phyloP scores from a whole-genome alignment of 768 basidiomycete genomes.

The Inosperma sp. region DNA sequence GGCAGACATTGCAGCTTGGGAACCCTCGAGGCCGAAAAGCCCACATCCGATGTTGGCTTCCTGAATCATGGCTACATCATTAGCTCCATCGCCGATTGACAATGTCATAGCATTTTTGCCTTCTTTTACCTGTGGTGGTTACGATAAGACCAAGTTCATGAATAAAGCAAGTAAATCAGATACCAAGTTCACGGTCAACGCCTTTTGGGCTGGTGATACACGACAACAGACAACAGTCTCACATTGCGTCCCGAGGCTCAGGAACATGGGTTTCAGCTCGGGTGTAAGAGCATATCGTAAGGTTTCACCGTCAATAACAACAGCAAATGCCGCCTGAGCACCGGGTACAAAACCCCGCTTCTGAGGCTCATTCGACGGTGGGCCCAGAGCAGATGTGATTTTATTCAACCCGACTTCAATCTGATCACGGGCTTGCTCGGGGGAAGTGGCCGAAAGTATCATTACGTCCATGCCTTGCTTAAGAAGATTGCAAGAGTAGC shows the following conservation, averaged over 20 bases:
- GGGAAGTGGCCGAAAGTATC: slow-evolving; percentile 85
- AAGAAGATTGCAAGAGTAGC: slow-evolving; percentile 91
- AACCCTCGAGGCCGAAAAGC: slow-evolving; percentile 89
- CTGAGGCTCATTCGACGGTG: slow-evolving; percentile 55
- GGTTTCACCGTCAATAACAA: slow-evolving; percentile 96
- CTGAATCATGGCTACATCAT: slow-evolving; percentile 99
- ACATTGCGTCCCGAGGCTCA: slow-evolving; percentile 92
- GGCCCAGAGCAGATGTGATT: slow-evolving; percentile 81
- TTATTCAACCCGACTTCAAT: slow-evolving; percentile 93
- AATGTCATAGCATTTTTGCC: slow-evolving; percentile 94
- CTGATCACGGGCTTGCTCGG: slow-evolving; percentile 72
- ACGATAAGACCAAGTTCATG: slow-evolving; percentile 7
- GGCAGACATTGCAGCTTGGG: slow-evolving; percentile 98
- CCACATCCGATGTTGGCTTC: slow-evolving; percentile 98
- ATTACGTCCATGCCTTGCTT: slow-evolving; percentile 95
- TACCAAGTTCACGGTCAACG: slow-evolving; percentile 90
- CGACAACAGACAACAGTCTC: slow-evolving; percentile 98
- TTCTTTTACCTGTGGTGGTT: slow-evolving; percentile 72
- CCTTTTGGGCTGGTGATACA: slow-evolving; percentile 96
- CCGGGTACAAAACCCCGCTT: slow-evolving; percentile 66
- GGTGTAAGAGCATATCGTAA: slow-evolving; percentile 74
- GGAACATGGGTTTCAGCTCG: slow-evolving; percentile 78
- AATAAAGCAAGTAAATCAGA: slow-evolving; percentile 22
- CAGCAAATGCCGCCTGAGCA: slow-evolving; percentile 75
- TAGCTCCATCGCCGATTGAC: slow-evolving; percentile 95